These are phyloP conservation scores for Amanita pseudoporphyria DNA, from an alignment of 768 basidiomycete species.

Conservation along the genomic window DNA sequence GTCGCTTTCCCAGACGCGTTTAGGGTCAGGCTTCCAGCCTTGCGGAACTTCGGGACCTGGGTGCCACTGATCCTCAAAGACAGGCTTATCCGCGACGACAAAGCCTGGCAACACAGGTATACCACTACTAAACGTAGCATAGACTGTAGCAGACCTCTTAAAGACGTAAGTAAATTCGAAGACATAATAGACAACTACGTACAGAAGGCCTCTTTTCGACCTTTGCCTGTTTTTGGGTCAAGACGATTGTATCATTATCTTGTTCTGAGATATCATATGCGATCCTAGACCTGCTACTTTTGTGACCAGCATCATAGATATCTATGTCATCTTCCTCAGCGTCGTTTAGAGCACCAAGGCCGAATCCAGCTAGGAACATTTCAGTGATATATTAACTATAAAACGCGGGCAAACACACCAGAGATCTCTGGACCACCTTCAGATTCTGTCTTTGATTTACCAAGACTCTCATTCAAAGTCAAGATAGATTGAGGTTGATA, in stretches of 20 bases:
- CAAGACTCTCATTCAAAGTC: constrained; percentile 51
- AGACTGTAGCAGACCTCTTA: constrained; percentile 24
- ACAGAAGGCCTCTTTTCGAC: constrained; percentile 19
- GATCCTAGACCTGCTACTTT: constrained; percentile 33
- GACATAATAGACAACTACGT: constrained; percentile 12
- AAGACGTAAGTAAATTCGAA: constrained; percentile 15
- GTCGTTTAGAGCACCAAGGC: constrained; percentile 83
- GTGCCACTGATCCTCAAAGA: constrained; percentile 19
- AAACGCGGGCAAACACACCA: constrained; percentile 24
- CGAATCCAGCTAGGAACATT: constrained; percentile 60
- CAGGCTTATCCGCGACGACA: constrained; percentile 52
- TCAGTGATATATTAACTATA: not conserved
- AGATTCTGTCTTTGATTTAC: constrained; percentile 19
- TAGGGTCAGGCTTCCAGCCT: constrained; percentile 78
- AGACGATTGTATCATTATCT: constrained; percentile 44
- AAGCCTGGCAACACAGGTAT: constrained; percentile 69
- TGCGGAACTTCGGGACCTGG: too few relatives aligned
- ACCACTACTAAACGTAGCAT: constrained; percentile 62
- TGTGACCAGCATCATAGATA: constrained; percentile 51
- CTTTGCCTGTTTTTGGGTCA: constrained; percentile 11
- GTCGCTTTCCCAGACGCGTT: constrained; percentile 50
- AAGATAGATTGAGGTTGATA: constrained; percentile 62
- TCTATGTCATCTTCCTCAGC: constrained; percentile 92
- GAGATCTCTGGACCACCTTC: constrained; percentile 45
- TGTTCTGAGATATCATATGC: constrained; percentile 59